Evolutionary conservation across 2,329 filamentous ascomycete genomes (phyloP).

Genomic region (Pezicula carpinea): DNA sequence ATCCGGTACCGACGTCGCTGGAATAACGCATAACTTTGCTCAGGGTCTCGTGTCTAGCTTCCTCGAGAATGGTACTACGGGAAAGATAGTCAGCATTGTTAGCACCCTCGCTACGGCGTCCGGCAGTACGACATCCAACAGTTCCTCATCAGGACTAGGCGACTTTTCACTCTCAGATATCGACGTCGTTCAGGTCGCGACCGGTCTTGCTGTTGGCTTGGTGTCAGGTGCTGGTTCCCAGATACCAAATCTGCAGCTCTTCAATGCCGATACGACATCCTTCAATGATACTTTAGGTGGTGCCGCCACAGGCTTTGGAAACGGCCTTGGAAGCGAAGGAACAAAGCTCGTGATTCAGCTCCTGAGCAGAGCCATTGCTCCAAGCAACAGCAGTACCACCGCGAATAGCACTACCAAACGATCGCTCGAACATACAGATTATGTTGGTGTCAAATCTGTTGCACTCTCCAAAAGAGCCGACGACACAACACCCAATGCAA

Average conservation of each 20-base stretch:
- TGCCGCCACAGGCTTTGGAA: constrained; percentile 31
- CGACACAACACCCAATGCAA: constrained; percentile 3
- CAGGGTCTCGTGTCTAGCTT: constrained; percentile 28
- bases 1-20: neutral
- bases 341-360: constrained; percentile 28
- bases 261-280: constrained; percentile 23
- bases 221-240: constrained; percentile 27
- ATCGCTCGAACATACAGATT: neutral
- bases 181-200: constrained; percentile 26
- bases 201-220: constrained; percentile 32
- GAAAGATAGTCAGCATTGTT: constrained; percentile 15
- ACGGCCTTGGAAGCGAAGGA: constrained; percentile 31
- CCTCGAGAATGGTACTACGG: constrained; percentile 28
- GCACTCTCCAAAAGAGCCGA: constrained; percentile 10
- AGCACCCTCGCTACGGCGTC: neutral
- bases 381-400: neutral
- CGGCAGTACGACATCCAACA: neutral
- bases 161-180: constrained; percentile 17
- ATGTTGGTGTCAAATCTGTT: neutral
- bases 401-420: too few relatives aligned
- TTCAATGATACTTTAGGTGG: constrained; percentile 33
- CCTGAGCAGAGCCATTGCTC: constrained; percentile 8
- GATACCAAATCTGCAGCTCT: constrained; percentile 27
- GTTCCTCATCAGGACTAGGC: constrained; percentile 3
- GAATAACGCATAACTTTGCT: constrained; percentile 22